Evolutionary conservation across 306 rosid genomes (phyloP).

Genomic region (Boehmeria nivea): DNA sequence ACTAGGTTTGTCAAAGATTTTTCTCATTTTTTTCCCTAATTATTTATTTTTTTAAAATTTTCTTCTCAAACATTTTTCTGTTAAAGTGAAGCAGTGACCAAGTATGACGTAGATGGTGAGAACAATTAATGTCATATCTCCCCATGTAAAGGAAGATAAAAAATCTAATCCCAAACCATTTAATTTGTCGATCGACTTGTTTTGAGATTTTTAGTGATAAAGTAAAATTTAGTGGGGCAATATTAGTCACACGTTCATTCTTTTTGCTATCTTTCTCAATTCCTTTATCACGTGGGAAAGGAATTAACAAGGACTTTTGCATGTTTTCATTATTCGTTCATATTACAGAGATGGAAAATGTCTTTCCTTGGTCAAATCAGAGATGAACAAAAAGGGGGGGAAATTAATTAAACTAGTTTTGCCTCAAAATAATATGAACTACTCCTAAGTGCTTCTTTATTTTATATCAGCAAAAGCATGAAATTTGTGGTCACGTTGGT

Average conservation of each 20-base stretch:
- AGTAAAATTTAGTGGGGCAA: neutral
- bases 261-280: neutral
- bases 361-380: neutral
- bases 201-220: neutral
- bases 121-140: no score
- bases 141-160: no score
- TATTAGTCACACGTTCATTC: neutral
- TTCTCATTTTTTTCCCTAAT: no score
- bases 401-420: no score
- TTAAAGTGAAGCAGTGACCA: neutral
- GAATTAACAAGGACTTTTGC: neutral
- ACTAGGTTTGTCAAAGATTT: neutral
- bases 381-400: neutral
- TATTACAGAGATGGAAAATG: neutral
- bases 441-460: neutral
- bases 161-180: no score
- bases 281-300: neutral
- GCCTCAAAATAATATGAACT: neutral
- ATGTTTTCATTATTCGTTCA: neutral
- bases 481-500: constrained; percentile 1
- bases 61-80: neutral
- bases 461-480: constrained; percentile 5
- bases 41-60: no score
- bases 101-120: neutral
- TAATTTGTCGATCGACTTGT: neutral